phyloP scores from a whole-genome alignment of 192 early-diverging fungal species.

The Entophlyctis luteolus region DNA sequence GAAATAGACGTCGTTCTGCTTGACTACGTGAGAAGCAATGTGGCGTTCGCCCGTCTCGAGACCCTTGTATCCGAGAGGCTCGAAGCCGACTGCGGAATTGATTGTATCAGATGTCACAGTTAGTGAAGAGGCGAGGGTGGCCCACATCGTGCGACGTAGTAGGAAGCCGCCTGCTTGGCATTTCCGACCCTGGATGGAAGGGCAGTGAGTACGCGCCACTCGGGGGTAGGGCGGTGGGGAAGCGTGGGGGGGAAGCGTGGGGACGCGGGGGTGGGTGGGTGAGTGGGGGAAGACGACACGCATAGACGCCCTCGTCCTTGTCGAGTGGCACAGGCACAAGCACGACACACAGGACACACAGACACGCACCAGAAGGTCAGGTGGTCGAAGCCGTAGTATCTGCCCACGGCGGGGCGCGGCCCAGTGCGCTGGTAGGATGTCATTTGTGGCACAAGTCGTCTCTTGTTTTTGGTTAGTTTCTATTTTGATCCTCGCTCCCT shows the following conservation, averaged over 20 bases:
- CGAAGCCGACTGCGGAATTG: constrained; percentile 69
- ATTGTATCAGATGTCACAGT: no score
- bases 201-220: background rate
- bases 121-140: background rate
- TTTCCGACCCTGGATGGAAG: constrained; percentile 67
- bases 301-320: no score
- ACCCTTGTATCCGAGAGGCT: constrained; percentile 87
- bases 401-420: constrained; percentile 58
- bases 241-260: no score
- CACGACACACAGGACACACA: background rate
- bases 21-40: constrained; percentile 80
- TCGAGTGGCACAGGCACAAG: no score
- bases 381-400: constrained; percentile 74
- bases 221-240: background rate
- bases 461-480: no score
- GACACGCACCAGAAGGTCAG: constrained; percentile 62
- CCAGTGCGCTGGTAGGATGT: constrained; percentile 63
- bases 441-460: no score
- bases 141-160: constrained; percentile 78
- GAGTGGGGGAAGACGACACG: no score
- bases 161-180: constrained; percentile 92
- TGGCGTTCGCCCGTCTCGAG: constrained; percentile 91
- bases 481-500: no score
- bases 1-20: constrained; percentile 75
- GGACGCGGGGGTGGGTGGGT: no score